Evolutionary conservation across 345 rosid genomes (phyloP).

Genomic region (Melaleuca alternifolia): DNA sequence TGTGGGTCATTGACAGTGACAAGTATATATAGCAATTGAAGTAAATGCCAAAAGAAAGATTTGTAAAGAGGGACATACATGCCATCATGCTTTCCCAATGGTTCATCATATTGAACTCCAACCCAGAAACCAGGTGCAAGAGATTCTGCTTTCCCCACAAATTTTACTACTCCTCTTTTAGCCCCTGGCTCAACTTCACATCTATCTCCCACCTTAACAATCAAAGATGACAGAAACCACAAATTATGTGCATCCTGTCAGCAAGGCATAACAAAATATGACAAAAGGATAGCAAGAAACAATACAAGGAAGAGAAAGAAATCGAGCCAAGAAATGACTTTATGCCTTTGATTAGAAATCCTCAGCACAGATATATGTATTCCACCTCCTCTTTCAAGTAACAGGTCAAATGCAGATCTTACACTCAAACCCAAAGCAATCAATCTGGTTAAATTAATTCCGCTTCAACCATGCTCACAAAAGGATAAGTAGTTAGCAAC

Average conservation of each 20-base stretch:
- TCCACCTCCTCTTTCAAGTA: not conserved
- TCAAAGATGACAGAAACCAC: not conserved
- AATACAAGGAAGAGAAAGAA: not conserved
- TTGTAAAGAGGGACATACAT: slow-evolving; percentile 35
- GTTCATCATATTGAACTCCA: slow-evolving; percentile 89
- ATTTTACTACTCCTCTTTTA: slow-evolving; percentile 79
- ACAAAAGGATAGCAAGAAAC: not conserved
- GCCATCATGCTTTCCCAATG: slow-evolving; percentile 94
- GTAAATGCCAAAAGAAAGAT: not conserved
- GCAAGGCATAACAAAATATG: not conserved
- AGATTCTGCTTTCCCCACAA: slow-evolving; percentile 65
- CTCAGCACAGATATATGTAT: not conserved
- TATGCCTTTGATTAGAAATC: not conserved
- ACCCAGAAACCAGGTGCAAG: slow-evolving; percentile 86
- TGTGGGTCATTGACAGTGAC: not conserved
- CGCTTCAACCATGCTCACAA: not conserved
- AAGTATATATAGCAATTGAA: not conserved
- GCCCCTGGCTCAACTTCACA: slow-evolving; percentile 86
- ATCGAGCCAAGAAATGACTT: not conserved
- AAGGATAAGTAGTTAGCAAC: not conserved
- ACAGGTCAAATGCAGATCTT: not conserved
- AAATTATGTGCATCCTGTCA: not conserved
- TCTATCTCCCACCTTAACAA: slow-evolving; percentile 62
- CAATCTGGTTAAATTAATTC: not conserved
- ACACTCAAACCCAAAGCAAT: not conserved